phyloP scores from a whole-genome alignment of 192 early-diverging fungal genomes.

The Coemansia sp. region DNA sequence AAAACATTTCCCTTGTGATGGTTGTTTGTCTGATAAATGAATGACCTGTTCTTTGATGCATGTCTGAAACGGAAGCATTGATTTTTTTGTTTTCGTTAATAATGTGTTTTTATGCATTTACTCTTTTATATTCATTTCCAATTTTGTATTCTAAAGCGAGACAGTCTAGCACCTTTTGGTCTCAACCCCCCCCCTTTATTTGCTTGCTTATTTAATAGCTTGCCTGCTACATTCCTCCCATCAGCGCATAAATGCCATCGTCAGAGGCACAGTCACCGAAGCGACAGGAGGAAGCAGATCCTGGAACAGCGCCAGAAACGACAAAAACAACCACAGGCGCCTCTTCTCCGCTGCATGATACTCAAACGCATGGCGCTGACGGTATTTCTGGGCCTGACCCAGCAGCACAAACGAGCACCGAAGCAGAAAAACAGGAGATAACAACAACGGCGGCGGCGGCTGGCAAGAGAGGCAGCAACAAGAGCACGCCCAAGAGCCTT shows the following conservation, averaged over 20 bases:
- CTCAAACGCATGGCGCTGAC: not conserved
- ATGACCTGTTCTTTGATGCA: too few species aligned
- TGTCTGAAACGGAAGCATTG: too few species aligned
- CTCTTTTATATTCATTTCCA: not conserved
- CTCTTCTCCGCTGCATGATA: not conserved
- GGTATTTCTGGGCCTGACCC: not conserved
- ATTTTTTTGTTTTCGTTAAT: not conserved
- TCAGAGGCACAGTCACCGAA: not conserved
- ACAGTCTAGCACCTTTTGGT: too few species aligned
- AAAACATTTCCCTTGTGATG: too few species aligned
- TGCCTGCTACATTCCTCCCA: not conserved
- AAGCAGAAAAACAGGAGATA: not conserved
- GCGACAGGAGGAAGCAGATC: not conserved
- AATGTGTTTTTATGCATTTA: not conserved
- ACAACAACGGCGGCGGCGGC: not conserved
- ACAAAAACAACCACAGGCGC: not conserved
- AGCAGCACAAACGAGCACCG: not conserved
- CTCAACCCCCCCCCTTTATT: too few species aligned
- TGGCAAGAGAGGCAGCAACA: not conserved
- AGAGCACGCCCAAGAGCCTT: not conserved
- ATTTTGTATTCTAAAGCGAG: not conserved
- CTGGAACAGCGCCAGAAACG: too few species aligned
- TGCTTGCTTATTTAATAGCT: too few species aligned
- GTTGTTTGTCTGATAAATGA: too few species aligned
- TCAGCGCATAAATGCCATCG: conserved; percentile 1